A percentile compares a stretch with the other conserved stretches of the same genome.
Evolutionary conservation across 108 stramenopile genomes (phyloP).

Genomic region (Discostella pseudostelligera): DNA sequence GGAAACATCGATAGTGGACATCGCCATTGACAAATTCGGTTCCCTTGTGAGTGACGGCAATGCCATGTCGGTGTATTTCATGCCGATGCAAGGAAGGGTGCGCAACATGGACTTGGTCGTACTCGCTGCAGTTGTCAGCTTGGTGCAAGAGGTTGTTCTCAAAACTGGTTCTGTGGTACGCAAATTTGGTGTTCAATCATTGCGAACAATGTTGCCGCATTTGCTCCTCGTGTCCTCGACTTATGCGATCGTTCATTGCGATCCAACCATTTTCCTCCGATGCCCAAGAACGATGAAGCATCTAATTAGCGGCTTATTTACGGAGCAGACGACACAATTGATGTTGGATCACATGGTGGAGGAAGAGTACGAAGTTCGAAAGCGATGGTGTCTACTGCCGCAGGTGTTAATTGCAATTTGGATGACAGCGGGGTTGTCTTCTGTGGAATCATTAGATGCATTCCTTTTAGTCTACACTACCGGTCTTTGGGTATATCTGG

Average conservation of each 20-base stretch:
- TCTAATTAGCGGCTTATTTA: conserved; percentile 64
- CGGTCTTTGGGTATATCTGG: conserved; percentile 54
- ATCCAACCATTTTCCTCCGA: conserved; percentile 45
- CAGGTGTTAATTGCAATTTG: conserved; percentile 47
- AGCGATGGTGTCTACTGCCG: conserved; percentile 61
- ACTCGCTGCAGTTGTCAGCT: conserved; percentile 30
- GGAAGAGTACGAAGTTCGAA: conserved; percentile 35
- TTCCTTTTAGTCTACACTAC: conserved; percentile 52
- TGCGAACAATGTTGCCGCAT: conserved; percentile 52
- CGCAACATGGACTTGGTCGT: conserved; percentile 64
- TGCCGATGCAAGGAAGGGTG: conserved; percentile 28
- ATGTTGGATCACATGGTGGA: conserved; percentile 85
- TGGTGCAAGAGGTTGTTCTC: conserved; percentile 57
- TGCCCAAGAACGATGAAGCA: conserved; percentile 65
- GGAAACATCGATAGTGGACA: conserved; percentile 35
- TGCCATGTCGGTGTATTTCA: not conserved
- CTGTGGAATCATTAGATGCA: conserved; percentile 12
- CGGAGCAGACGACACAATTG: conserved; percentile 77
- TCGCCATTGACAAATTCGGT: conserved; percentile 19
- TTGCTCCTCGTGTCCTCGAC: conserved; percentile 34
- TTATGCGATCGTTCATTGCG: conserved; percentile 42
- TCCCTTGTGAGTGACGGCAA: not conserved
- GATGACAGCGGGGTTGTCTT: conserved; percentile 20
- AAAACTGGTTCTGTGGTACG: conserved; percentile 49
- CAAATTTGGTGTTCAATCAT: conserved; percentile 35